Conservation (phyloP, 345 rosid genomes). For the Citrus hindsii region DNA sequence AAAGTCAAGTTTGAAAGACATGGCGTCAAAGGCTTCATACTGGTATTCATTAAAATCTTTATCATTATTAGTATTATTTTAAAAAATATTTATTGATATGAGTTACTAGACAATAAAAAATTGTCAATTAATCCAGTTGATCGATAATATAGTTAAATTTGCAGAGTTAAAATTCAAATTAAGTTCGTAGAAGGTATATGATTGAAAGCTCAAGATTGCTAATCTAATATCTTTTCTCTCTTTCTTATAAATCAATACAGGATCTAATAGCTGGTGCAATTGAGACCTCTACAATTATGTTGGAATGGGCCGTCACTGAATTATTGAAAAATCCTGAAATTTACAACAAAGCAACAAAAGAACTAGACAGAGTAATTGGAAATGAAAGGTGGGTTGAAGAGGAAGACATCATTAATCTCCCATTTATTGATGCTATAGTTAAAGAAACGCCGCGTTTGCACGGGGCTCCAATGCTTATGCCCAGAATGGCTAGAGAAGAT, state of each 20-base stretch:
- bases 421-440: slow-evolving; percentile 40
- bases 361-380: slow-evolving; percentile 53
- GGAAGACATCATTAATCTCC: slow-evolving; percentile 43
- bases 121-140: too few species aligned
- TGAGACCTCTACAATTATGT: slow-evolving; percentile 53
- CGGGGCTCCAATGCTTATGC: slow-evolving; percentile 57
- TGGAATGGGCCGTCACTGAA: slow-evolving; percentile 63
- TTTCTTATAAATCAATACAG: slow-evolving; percentile 9
- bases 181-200: too few species aligned
- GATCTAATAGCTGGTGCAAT: slow-evolving; percentile 62
- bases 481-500: slow-evolving; percentile 39
- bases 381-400: slow-evolving; percentile 52
- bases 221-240: too few species aligned
- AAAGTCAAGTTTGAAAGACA: slow-evolving; percentile 52
- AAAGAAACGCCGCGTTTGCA: slow-evolving; percentile 62
- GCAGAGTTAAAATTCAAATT: too few species aligned
- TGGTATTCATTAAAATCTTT: slow-evolving; percentile 22
- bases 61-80: too few species aligned
- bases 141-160: too few species aligned
- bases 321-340: slow-evolving; percentile 38
- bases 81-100: too few species aligned
- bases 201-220: too few species aligned
- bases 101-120: too few species aligned
- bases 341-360: slow-evolving; percentile 48
- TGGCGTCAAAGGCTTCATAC: slow-evolving; percentile 58